Evolutionary conservation across 306 rosid genomes (phyloP), one percentile per base, ranked within the genome.

Genomic region (Cucurbita maxima): DNA sequence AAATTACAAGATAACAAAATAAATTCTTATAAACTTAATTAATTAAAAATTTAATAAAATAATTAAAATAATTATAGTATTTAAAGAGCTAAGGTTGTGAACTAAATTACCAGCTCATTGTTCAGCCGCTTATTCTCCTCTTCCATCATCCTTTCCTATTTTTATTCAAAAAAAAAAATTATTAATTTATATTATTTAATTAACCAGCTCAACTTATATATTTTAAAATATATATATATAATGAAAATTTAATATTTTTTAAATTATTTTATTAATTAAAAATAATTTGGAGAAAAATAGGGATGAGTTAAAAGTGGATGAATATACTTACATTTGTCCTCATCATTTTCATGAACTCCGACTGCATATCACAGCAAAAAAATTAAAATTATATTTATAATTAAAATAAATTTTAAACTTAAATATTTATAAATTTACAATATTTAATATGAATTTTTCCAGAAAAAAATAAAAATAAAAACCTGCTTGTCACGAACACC

Each of bases 81-180:
- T 30, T 30, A 30, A 30, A 30, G 34, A 30, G 34, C 34, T 3
- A 25, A 58, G 41, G 11, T 4, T 25, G 45, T 10, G 34, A 60
- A 12, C 12, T 5, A 18, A 61, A 62, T 25, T 81, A 93, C 98
- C 96, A 90, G 85, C 75, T 82, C 83, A 51, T 81, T 83, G 75
- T 48, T 82, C 72, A 94, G 98, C 59, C 84, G 90, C 79, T 82
- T 83, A 66, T 83, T 78, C 77, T 86, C 87, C 15, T 88, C 92
- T 77, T 88, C 98, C 86, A 86, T 64, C 40, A 86, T 81, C 79
- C 80, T 86, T 5, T 52, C 74, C 97, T 62, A 70, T 25, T 3
- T 14, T 57, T 18, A 68, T 34, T n/a, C 5, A 68, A 68, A 47
- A 43, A 68, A 43, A 3, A 18, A 4, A 0, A 41, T 64, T 11